Evolutionary conservation across 2,329 filamentous ascomycete genomes (phyloP).

Genomic region (Polychaeton citri): DNA sequence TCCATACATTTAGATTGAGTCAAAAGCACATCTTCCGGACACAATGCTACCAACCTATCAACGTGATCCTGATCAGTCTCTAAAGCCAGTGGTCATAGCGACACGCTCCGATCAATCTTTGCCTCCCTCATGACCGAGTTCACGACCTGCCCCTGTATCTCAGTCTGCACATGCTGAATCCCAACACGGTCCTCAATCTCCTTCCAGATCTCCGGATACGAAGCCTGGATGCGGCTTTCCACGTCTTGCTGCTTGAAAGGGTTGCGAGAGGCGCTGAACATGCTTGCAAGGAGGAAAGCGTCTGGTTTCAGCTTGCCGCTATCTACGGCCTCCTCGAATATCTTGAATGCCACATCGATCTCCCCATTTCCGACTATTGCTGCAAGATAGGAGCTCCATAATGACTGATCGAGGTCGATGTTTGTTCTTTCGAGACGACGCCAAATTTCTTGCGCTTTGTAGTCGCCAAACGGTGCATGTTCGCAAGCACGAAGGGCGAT

Average conservation of each 20-base stretch:
- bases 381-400: constrained; percentile 67
- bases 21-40: no score
- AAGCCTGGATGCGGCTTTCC: constrained; percentile 57
- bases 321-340: constrained; percentile 54
- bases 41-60: no score
- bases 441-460: constrained; percentile 49
- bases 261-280: constrained; percentile 61
- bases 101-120: constrained; percentile 14
- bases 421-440: constrained; percentile 58
- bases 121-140: constrained; percentile 8
- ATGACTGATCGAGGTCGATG: constrained; percentile 57
- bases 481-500: constrained; percentile 74
- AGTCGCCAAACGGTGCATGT: constrained; percentile 34
- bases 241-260: constrained; percentile 49
- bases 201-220: constrained; percentile 57
- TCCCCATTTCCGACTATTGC: constrained; percentile 62
- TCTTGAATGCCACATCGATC: constrained; percentile 51
- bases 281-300: constrained; percentile 59
- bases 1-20: no score
- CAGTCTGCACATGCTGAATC: constrained; percentile 6
- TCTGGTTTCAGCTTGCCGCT: constrained; percentile 56
- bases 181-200: constrained; percentile 36
- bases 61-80: no score
- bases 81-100: no score
- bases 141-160: constrained; percentile 26